These are phyloP conservation scores for Rhodosporidiobolus odoratus DNA, from an alignment of 768 basidiomycete genomes.

Conservation along the genomic window DNA sequence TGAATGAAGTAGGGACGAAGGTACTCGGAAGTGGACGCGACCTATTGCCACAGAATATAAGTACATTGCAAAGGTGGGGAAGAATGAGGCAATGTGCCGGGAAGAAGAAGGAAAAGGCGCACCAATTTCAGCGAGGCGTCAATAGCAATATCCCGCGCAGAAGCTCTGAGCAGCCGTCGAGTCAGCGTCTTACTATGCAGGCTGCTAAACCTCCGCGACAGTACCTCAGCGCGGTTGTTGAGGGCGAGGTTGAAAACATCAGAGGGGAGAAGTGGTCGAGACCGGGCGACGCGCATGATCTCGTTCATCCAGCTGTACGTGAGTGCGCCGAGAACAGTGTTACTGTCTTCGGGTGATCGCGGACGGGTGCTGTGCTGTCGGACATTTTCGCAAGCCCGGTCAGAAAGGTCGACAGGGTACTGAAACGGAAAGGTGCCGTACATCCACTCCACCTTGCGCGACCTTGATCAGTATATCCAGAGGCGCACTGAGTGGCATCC, in stretches of 20 bases:
- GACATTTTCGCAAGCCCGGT: neutral
- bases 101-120: neutral
- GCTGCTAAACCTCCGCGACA: slow-evolving; percentile 19
- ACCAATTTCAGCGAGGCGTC: slow-evolving; percentile 33
- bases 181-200: slow-evolving; percentile 21
- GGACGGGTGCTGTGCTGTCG: neutral
- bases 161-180: slow-evolving; percentile 25
- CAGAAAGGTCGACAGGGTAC: neutral
- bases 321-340: slow-evolving; percentile 25
- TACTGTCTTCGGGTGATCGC: slow-evolving; percentile 31
- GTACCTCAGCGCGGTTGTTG: slow-evolving; percentile 31
- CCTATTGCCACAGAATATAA: no score
- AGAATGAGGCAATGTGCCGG: neutral
- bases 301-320: slow-evolving; percentile 33
- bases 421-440: neutral
- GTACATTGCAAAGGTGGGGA: no score
- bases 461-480: slow-evolving; percentile 4
- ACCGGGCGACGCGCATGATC: slow-evolving; percentile 12
- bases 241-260: slow-evolving; percentile 38
- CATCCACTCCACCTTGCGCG: neutral
- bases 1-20: slow-evolving; percentile 31
- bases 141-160: slow-evolving; percentile 32
- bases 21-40: slow-evolving; percentile 30
- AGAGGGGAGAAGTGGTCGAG: slow-evolving; percentile 17
- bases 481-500: slow-evolving; percentile 15